phyloP scores from a whole-genome alignment of 2,329 filamentous ascomycete genomes.

The Tolypocladium inflatum region DNA sequence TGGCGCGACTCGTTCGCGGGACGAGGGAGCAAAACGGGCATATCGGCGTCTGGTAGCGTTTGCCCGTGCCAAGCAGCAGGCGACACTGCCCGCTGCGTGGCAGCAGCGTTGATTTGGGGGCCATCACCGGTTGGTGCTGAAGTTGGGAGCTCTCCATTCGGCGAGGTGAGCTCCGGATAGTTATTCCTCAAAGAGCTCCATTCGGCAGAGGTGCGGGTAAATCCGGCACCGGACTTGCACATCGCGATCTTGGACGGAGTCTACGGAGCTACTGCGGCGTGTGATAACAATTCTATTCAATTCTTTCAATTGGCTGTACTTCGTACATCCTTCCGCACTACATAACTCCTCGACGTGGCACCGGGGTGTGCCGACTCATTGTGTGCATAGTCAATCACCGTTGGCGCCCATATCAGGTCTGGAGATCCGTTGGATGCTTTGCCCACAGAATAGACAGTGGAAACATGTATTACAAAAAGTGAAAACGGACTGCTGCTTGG shows the following conservation, averaged over 20 bases:
- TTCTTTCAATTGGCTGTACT: not conserved
- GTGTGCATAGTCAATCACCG: not conserved
- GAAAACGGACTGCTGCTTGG: not conserved
- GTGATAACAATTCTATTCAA: not conserved
- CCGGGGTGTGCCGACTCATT: not conserved
- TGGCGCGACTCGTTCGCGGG: constrained; percentile 9
- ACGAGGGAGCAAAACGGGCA: constrained; percentile 22
- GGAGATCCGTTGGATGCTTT: not conserved
- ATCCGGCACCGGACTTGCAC: not conserved
- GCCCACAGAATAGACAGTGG: not conserved
- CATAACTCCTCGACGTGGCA: no score
- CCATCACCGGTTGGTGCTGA: constrained; percentile 14
- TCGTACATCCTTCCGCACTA: no score
- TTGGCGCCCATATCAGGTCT: no score
- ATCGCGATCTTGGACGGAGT: not conserved
- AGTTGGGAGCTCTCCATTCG: not conserved
- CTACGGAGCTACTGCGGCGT: not conserved
- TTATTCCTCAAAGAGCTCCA: not conserved
- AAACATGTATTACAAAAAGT: not conserved
- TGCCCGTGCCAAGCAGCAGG: constrained; percentile 11
- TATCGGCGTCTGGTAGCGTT: constrained; percentile 8
- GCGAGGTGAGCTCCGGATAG: not conserved
- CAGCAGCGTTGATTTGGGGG: constrained; percentile 19
- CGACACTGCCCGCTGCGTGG: constrained; percentile 16
- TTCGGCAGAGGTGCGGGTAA: not conserved